Base-by-base conservation (phyloP, 2,329 filamentous ascomycete genomes). In the Arthrinium puccinioides region DNA sequence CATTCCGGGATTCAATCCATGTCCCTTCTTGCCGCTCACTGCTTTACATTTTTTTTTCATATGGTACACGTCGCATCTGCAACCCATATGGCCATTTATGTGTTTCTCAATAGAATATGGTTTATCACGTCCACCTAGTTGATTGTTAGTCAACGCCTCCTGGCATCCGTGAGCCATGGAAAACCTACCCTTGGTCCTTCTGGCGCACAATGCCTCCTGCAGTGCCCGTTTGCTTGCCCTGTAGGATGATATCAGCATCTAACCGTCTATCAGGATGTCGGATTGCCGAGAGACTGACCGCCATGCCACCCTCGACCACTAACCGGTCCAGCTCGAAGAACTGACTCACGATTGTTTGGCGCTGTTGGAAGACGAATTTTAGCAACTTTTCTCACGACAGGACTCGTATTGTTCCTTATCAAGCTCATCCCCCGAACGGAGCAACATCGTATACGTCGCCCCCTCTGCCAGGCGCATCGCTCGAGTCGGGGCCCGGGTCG, bases 271-370 rank as follows among this genome's bases (percentile, higher is more conserved):
- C 3, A 27, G 4, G n/a, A 40, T 28, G 6, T 16, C 4, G 8
- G n/a, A 14, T 14, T 16, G 28, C n/a, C n/a, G n/a, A n/a, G n/a
- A n/a, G 37, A 66, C 75, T 47, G 73, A 87, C 83, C 52, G 83
- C 79, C 60, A 87, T 82, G 41, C 86, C 83, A 14, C 85, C 85
- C 63, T 98, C 92, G 1, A 98, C 86, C 11, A 98, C 92, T 62
- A 98, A 74, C 55, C 80, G 75, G 57, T 97, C 89, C 44, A 94
- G 63, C 64, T 96, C 85, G 67, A 87, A 97, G 66, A 97, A 97
- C 59, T 94, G 86, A 58, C 88, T 94, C 55, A 98, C 79, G 35
- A 92, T 75, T 9, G 90, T 94, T 83, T 97, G 92, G 59, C 92
- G 82, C 92, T 97, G 67, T 21, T 35, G 15, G 18, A 32, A 25